These are phyloP conservation scores for Solanum chilense DNA, from an alignment of 257 asterid genomes.

Conservation along the genomic window DNA sequence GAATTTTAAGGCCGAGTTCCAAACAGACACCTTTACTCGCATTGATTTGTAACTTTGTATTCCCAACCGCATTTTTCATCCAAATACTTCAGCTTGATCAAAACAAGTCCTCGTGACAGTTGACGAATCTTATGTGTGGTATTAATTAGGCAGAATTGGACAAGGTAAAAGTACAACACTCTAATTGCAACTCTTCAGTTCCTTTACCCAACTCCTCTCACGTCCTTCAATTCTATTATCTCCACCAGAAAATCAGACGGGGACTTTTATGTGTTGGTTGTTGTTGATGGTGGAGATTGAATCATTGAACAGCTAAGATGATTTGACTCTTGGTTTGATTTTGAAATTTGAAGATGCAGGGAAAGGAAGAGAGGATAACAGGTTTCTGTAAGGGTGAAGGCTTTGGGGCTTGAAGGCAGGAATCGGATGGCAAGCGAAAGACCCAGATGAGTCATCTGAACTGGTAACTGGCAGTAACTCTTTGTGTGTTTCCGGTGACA, in stretches of 20 bases:
- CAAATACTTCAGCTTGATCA: not conserved
- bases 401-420: constrained; percentile 10
- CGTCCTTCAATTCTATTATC: not conserved
- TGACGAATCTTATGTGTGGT: not conserved
- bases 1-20: not conserved
- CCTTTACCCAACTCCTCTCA: not conserved
- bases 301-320: constrained; percentile 26
- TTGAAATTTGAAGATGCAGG: not conserved
- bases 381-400: constrained; percentile 8
- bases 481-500: not conserved
- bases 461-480: not conserved
- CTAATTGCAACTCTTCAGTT: not conserved
- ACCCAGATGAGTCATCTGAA: not conserved
- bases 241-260: not conserved
- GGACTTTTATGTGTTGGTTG: not conserved
- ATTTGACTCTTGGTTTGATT: constrained; percentile 14
- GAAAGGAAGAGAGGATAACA: constrained; percentile 13
- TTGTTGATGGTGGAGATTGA: constrained; percentile 20
- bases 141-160: not conserved
- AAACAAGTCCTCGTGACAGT: not conserved
- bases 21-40: not conserved
- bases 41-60: not conserved
- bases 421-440: not conserved
- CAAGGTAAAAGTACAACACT: not conserved
- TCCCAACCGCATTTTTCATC: not conserved